Base-by-base conservation (phyloP, 2,329 filamentous ascomycete species). In the Verticillium nonalfalfae region DNA sequence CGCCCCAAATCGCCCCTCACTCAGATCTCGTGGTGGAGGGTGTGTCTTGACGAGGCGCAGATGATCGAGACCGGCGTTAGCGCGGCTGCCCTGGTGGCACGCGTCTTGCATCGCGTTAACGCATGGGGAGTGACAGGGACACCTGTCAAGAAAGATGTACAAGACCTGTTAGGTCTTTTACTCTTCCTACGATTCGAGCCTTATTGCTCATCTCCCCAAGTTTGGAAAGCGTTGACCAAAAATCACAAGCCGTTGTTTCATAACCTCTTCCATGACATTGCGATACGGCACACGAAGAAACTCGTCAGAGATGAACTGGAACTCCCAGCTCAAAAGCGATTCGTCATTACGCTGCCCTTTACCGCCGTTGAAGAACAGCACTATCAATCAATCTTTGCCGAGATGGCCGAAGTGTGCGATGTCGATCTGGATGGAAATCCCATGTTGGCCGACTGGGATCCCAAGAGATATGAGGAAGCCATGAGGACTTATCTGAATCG, bases 91-190 rank as follows among this genome's bases (percentile, higher is more conserved):
- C 85, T 82, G 56, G 87, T 97, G 14, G 93, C 93, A 39, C 85
- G 87, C 50, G 78, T 89, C 33, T 89, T 99, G 63, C 93, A 94
- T 55, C 85, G 95, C 34, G 76, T 90, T 65, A 93, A 97, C 74
- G 89, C 92, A 2, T 98, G 95, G 95, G 93, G 90, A 14, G 87
- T 99, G 50, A 94, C 92, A 0, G 95, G 92, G 52, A 99, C 95
- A 0, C 95, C 95, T 0, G 82, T 98, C 40, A 89, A 90, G 66
- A 91, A 92, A 66, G 84, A 92, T 64, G 83, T 94, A 36, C 74
- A 77, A 68, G 94, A 97, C 72, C 79, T 97, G 7, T 87, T 88
- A 66, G 94, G 94, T 0, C 79, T 98, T 4, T 74, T 98, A 0
- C 79, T 90, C 0, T 98, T 99, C 67, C 81, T 98, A 9, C 83